Percentiles rank a stretch among this genome's conserved stretches.
These are phyloP conservation scores for Ettlia oleoabundans DNA, from an alignment of 139 green algal genomes.

Conservation along the genomic window DNA sequence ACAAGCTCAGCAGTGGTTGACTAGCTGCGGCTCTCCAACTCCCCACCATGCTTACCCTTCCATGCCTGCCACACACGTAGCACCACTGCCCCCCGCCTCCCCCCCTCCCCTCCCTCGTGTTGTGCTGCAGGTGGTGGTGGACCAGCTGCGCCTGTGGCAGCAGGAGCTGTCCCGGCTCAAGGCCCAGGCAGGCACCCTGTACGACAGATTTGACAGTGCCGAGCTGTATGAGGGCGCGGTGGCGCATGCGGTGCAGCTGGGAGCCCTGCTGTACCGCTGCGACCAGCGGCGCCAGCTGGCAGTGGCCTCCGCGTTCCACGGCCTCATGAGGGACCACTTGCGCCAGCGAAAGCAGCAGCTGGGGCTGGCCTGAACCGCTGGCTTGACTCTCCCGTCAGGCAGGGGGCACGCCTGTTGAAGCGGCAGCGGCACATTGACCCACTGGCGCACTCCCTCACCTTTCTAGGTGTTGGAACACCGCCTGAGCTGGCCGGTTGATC, in stretches of 20 bases:
- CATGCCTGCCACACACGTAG: not conserved
- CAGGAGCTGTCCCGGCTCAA: conserved; percentile 68
- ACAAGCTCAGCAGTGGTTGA: no score
- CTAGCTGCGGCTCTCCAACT: no score
- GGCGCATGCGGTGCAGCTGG: conserved; percentile 43
- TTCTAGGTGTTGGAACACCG: no score
- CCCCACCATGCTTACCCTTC: no score
- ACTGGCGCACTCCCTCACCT: no score
- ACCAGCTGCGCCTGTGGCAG: conserved; percentile 87
- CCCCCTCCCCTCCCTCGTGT: no score
- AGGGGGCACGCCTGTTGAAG: not conserved
- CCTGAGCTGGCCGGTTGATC: no score
- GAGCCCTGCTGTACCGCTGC: conserved; percentile 60
- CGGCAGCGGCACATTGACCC: no score
- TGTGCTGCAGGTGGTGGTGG: conserved; percentile 70
- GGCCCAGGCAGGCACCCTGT: conserved; percentile 49
- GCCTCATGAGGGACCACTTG: conserved; percentile 39
- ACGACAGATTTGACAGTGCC: conserved; percentile 68
- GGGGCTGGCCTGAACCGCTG: conserved; percentile 28
- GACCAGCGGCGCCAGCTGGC: conserved; percentile 39
- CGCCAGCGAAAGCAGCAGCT: conserved; percentile 39
- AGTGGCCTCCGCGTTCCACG: conserved; percentile 23
- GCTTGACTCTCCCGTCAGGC: no score
- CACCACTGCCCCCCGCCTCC: not conserved
- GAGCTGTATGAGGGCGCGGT: conserved; percentile 57